Percentiles rank a stretch among this genome's conserved stretches.
Evolutionary conservation across 1,139 yeast species (phyloP).

Genomic region (Pichia sp.): DNA sequence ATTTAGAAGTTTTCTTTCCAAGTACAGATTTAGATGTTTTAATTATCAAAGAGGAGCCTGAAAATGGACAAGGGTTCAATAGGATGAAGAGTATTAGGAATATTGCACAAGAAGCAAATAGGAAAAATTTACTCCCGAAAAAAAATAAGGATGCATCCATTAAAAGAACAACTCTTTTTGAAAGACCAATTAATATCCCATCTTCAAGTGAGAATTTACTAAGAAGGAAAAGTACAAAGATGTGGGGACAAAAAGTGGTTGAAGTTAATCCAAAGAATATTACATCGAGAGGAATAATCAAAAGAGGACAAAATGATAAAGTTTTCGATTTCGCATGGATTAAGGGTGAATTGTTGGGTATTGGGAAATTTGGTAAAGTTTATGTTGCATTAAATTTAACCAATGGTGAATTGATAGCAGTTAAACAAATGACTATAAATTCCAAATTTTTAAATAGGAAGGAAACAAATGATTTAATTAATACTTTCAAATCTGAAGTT

Average conservation of each 20-base stretch:
- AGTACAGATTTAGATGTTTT: slow-evolving; percentile 89
- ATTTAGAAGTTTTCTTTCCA: slow-evolving; percentile 88
- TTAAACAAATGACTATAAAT: slow-evolving; percentile 83
- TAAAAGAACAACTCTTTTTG: background rate
- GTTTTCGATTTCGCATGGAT: slow-evolving; percentile 93
- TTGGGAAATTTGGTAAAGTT: slow-evolving; percentile 97
- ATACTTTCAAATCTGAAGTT: slow-evolving; percentile 84
- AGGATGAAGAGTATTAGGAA: slow-evolving; percentile 85
- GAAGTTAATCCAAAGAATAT: slow-evolving; percentile 54
- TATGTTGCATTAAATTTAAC: slow-evolving; percentile 89
- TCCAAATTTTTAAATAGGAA: slow-evolving; percentile 34
- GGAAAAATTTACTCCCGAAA: slow-evolving; percentile 32
- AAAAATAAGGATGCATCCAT: background rate
- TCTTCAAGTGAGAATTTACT: slow-evolving; percentile 26
- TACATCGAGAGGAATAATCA: slow-evolving; percentile 10
- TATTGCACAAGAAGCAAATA: slow-evolving; percentile 85
- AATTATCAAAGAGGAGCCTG: slow-evolving; percentile 59
- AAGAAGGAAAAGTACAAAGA: slow-evolving; percentile 77
- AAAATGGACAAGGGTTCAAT: slow-evolving; percentile 20
- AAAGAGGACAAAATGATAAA: slow-evolving; percentile 55
- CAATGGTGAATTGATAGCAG: slow-evolving; percentile 98
- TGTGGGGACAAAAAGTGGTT: slow-evolving; percentile 95
- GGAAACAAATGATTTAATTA: slow-evolving; percentile 52
- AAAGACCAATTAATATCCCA: background rate
- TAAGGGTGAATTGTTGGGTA: slow-evolving; percentile 92